phyloP scores from a whole-genome alignment of 73 alveolate genomes.

The Stentor roeselii region DNA sequence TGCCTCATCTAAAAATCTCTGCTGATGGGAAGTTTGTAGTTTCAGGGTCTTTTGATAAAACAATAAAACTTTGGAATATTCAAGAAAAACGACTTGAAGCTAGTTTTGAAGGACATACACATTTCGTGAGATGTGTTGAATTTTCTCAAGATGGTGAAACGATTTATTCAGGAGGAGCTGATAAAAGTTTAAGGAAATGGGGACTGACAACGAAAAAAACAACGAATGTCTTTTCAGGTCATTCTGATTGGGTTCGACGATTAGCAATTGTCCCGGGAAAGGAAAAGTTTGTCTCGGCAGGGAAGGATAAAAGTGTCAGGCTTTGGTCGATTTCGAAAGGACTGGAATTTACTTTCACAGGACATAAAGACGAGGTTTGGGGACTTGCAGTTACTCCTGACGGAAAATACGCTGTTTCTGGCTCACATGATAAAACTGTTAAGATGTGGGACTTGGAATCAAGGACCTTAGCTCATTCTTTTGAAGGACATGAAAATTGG shows the following conservation, averaged over 20 bases:
- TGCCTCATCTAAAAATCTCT: background rate
- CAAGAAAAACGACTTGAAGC: background rate
- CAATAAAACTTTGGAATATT: no score
- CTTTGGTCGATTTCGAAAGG: no score
- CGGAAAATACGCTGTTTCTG: conserved; percentile 51
- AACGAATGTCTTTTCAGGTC: no score
- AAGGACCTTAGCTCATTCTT: no score
- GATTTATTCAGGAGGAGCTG: background rate
- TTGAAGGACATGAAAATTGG: no score
- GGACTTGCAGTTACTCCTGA: conserved; percentile 44
- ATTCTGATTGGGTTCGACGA: no score
- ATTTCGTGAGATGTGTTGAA: background rate
- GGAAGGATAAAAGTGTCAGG: no score
- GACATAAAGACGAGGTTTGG: conserved; percentile 56
- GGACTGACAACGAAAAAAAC: no score
- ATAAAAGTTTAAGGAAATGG: background rate
- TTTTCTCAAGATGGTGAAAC: background rate
- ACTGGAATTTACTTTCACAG: no score
- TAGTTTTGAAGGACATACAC: background rate
- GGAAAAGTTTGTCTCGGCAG: no score
- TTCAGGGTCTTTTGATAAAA: background rate
- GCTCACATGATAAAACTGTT: conserved; percentile 56
- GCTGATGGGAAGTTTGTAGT: background rate
- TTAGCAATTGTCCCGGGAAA: no score
- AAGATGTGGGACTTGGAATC: conserved; percentile 67